Base-by-base conservation (phyloP, 2,329 filamentous ascomycete species). In the Hypoxylon sp. region DNA sequence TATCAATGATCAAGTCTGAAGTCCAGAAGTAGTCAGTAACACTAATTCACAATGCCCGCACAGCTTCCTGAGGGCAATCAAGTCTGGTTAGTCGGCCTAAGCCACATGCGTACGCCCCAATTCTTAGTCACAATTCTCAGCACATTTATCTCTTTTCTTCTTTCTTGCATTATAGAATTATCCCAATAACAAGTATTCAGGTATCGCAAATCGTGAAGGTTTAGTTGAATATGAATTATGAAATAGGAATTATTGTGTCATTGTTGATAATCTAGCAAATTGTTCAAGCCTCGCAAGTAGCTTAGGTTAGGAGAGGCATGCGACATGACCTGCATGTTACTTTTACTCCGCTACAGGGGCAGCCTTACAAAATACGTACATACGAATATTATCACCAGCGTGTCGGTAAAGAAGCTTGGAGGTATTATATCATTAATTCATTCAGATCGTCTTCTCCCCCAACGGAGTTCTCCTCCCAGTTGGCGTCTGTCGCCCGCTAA, bases 391-490 rank as follows among this genome's bases (percentile, higher is more conserved):
- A 8, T 52, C 41, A 56, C 34, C 8, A 47, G n/a, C 15, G 44
- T 26, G 19, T 41, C 24, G 20, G 53, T 26, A 28, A 54, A 15
- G 8, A n/a, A 55, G 52, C 22, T 49, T 53, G 13, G 48, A 15
- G 20, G 30, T 32, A 4, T 50, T 20, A 44, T 34, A 17, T 26
- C n/a, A 47, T 46, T 67, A 68, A 26, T 68, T 62, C 62, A 64
- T 59, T 67, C 56, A 69, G 39, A 68, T 62, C n/a, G 68, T 67
- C 64, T 76, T 74, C 62, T 79, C 80, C 57, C 70, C 73, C 34
- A 79, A 74, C 11, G 76, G 76, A 13, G 74, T 79, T 43, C 77
- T 74, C 65, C 80, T 78, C 50, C 78, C 77, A 2, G 77, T 75
- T 3, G 80, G 77, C 8, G 80, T 78, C 34, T 77, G 68, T 66